A percentile compares a stretch with the other conserved stretches of the same genome.
These are phyloP conservation scores for Metschnikowia corniflorae DNA, from an alignment of 805 yeast genomes.

Conservation along the genomic window DNA sequence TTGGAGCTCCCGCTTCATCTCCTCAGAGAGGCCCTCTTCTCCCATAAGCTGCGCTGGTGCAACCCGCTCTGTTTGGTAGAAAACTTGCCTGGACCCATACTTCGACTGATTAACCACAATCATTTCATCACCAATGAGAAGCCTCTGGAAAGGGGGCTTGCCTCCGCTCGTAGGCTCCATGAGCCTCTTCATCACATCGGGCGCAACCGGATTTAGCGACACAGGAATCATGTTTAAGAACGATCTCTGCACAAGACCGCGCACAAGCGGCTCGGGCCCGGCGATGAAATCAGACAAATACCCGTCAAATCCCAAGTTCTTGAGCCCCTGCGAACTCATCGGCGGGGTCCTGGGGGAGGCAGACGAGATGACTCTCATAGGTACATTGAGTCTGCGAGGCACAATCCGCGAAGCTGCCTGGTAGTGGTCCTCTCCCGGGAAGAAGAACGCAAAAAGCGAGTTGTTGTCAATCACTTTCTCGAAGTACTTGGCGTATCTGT, in stretches of 20 bases:
- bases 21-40: slow-evolving; percentile 29
- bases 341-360: slow-evolving; percentile 14
- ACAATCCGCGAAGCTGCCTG: slow-evolving; percentile 34
- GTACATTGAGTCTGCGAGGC: slow-evolving; percentile 44
- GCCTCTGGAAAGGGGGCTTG: slow-evolving; percentile 47
- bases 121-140: slow-evolving; percentile 56
- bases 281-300: slow-evolving; percentile 63
- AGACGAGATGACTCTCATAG: slow-evolving; percentile 48
- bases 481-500: slow-evolving; percentile 49
- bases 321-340: slow-evolving; percentile 32
- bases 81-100: slow-evolving; percentile 59
- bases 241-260: slow-evolving; percentile 60
- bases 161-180: slow-evolving; percentile 36
- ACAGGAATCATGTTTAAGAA: slow-evolving; percentile 60
- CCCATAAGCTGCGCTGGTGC: slow-evolving; percentile 30
- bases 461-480: slow-evolving; percentile 53
- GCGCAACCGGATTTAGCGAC: slow-evolving; percentile 41
- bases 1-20: slow-evolving; percentile 20
- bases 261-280: slow-evolving; percentile 71
- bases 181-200: slow-evolving; percentile 37
- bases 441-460: slow-evolving; percentile 62
- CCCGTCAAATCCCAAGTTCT: slow-evolving; percentile 70
- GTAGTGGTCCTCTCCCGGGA: slow-evolving; percentile 50
- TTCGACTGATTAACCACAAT: slow-evolving; percentile 52
- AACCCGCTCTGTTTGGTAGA: slow-evolving; percentile 38